Base-by-base conservation (phyloP, 2,329 filamentous ascomycete genomes). In the Chrysosporium queenslandicum region DNA sequence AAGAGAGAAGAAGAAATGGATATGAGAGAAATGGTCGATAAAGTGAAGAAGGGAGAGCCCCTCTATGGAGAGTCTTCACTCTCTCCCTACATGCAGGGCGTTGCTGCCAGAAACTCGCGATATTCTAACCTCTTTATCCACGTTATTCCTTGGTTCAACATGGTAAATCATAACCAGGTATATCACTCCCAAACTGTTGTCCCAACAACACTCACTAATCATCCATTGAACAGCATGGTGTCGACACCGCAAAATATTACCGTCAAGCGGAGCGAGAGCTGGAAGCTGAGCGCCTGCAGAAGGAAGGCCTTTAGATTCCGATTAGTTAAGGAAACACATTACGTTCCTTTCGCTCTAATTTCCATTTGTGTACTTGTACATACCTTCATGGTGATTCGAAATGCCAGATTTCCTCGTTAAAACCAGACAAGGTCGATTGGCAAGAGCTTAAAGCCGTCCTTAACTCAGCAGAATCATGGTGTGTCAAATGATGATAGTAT, bases 221-320 rank as follows among this genome's bases (percentile, higher is more conserved):
- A n/a, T 8, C 9, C 3, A 11, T 29, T 12, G 18, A 21, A 27
- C 16, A 94, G 79, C 92, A 98, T 69, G 92, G 92, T 61, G 87
- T 98, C 54, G 92, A 98, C 69, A 98, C 92, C 29, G 89, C 91
- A 59, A 98, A 98, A 76, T 98, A 98, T 75, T 98, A 94, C 72
- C 84, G 85, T 68, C 88, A 94, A 70, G 92, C 92, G 6, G 92
- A 98, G 77, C 78, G 84, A 68, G 92, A 98, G 71, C 73, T 98
- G 63, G 92, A 94, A 73, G 83, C 82, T 36, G 89, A 94, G 76
- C 74, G 74, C 55, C 61, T 66, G 56, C 65, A 61, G 49, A 67
- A 66, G 55, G 60, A 58, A 54, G 37, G 43, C 11, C 32, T 46
- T 34, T 46, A 55, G 55, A 45, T 62, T 61, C 55, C 54, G 7